Conservation (phyloP, 2,329 filamentous ascomycete species). For the Alternaria ventricosa region DNA sequence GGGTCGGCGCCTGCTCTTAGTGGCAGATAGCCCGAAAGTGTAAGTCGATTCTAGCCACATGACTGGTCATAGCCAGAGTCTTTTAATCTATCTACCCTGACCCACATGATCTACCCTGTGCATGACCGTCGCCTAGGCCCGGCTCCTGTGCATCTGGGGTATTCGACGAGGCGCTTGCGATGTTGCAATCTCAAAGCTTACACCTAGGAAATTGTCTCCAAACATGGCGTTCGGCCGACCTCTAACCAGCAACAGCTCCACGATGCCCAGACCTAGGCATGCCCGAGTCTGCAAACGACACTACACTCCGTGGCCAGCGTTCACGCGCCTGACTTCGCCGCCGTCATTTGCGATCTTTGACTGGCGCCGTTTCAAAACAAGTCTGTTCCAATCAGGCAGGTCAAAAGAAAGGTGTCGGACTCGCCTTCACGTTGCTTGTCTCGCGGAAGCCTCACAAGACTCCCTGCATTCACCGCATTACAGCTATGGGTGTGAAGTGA, state of each 20-base stretch:
- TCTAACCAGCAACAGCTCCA: conserved; percentile 19
- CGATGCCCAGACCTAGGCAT: conserved; percentile 1
- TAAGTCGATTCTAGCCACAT: conserved; percentile 18
- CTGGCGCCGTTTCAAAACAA: conserved; percentile 5
- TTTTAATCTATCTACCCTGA: conserved; percentile 27
- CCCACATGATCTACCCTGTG: conserved; percentile 31
- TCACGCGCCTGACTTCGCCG: conserved; percentile 5
- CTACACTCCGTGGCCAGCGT: not conserved
- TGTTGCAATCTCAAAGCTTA: conserved; percentile 31
- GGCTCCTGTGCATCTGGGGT: conserved; percentile 19
- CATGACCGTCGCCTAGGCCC: conserved; percentile 15
- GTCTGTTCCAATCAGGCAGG: conserved; percentile 19
- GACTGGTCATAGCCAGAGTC: conserved; percentile 27
- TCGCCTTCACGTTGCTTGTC: conserved; percentile 11
- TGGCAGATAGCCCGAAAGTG: conserved; percentile 17
- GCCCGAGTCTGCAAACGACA: conserved; percentile 3
- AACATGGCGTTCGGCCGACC: conserved; percentile 14
- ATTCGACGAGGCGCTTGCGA: conserved; percentile 1
- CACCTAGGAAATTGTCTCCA: conserved; percentile 19
- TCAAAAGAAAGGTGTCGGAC: conserved; percentile 3
- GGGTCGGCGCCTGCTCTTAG: conserved; percentile 5
- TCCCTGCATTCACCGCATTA: conserved; percentile 3
- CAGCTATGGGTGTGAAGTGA: not conserved
- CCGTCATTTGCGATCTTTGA: not conserved
- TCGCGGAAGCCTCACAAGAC: conserved; percentile 35